Percentiles rank a stretch among this genome's conserved stretches.
Conservation (phyloP, 768 basidiomycete species). For the Lentinula guzmanii region DNA sequence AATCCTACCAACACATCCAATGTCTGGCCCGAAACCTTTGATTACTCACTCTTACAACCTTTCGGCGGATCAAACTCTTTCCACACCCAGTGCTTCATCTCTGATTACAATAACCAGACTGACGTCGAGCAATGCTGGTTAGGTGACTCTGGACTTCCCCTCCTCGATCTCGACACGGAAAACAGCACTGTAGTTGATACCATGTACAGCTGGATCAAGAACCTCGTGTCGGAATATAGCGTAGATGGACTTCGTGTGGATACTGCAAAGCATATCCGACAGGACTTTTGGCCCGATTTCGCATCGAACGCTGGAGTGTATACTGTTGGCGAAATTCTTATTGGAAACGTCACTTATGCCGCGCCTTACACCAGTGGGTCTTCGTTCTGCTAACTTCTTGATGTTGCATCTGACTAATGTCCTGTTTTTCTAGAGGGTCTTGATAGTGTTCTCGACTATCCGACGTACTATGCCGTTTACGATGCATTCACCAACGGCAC, state of each 20-base stretch:
- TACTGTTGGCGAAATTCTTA: constrained; percentile 56
- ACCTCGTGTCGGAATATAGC: constrained; percentile 48
- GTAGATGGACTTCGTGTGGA: constrained; percentile 75
- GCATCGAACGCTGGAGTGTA: constrained; percentile 58
- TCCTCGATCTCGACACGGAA: constrained; percentile 71
- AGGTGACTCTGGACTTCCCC: constrained; percentile 57
- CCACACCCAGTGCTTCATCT: constrained; percentile 63
- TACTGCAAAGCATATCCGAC: constrained; percentile 51
- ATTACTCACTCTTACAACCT: constrained; percentile 24
- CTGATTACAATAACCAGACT: constrained; percentile 55
- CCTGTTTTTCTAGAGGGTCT: constrained; percentile 19
- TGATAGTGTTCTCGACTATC: constrained; percentile 57
- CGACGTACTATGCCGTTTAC: constrained; percentile 45
- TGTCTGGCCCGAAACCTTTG: constrained; percentile 16
- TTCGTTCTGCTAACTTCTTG: background rate
- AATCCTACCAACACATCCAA: constrained; percentile 10
- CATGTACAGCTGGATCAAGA: constrained; percentile 55
- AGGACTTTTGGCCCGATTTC: constrained; percentile 65
- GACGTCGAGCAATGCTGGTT: constrained; percentile 67
- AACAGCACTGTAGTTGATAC: constrained; percentile 43
- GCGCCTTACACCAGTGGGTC: constrained; percentile 31
- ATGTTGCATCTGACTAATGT: background rate
- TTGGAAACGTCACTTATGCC: constrained; percentile 21
- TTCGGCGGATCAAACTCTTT: constrained; percentile 28
- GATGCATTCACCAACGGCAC: constrained; percentile 45